Base-by-base conservation (phyloP, 106 monocot genomes). In the Acorus gramineus region DNA sequence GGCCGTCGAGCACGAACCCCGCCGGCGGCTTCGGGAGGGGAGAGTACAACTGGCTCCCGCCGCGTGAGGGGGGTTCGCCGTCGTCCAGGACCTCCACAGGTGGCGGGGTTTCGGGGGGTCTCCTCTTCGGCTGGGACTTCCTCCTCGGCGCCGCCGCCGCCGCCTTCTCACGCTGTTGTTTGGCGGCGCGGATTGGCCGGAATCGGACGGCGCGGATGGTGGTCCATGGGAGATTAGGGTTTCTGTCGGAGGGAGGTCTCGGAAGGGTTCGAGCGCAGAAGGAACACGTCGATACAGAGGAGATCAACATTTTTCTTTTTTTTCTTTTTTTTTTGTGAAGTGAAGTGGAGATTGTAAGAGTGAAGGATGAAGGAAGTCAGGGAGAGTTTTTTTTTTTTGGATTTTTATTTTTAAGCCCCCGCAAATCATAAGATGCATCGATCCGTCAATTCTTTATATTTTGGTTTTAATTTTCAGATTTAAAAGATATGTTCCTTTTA, bases 1-100 rank as follows among this genome's bases (percentile, higher is more conserved):
- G 66, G 0, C 69, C 55, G 55, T 94, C 94, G 11, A 94, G 70
- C 53, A 94, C 73, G 71, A 94, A 94, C 3, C 94, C 94, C 2
- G 90, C 86, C 0, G 94, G 94, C 4, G 90, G 86, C 50, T 90
- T 89, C 3, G 94, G 94, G 42, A 94, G 75, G 11, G 94, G 80
- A 11, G 81, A 82, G 1, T 28, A 28, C 28, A 70, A 60, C 28
- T 60, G 71, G 65, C 44, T 49, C 2, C 5, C 47, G 11, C 12
- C 57, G 6, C 1, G 44, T 2, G 68, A 48, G 5, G 14, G 64
- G 11, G 42, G 47, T 4, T 61, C 70, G 10, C 12, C 71, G 4
- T 53, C 71, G 42, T 47, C 72, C 5, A 28, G 28, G 28, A 28
- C 28, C 28, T 28, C 28, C 28, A 28, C 28, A 28, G 45, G 43